Evolutionary conservation across 2,329 filamentous ascomycete species (phyloP).

Genomic region (Cytospora mali): DNA sequence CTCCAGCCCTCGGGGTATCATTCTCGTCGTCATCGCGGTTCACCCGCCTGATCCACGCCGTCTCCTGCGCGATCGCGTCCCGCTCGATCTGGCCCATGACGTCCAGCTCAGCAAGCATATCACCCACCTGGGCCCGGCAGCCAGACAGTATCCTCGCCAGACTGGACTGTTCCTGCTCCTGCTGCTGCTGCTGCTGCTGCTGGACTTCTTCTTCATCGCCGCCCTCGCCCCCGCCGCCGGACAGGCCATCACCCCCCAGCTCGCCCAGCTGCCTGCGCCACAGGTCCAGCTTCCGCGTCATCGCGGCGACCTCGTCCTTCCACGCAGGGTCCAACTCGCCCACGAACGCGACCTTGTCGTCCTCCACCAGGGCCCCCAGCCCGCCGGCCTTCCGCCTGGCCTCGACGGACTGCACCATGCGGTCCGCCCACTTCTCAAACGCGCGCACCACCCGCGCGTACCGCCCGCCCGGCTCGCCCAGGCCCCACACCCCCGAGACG

Average conservation of each 20-base stretch:
- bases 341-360: conserved; percentile 50
- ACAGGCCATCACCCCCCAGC: conserved; percentile 39
- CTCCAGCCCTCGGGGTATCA: conserved; percentile 44
- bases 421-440: conserved; percentile 63
- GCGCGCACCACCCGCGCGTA: conserved; percentile 56
- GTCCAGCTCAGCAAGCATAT: conserved; percentile 65
- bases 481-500: conserved; percentile 58
- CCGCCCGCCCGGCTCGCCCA: conserved; percentile 58
- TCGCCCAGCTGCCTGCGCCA: conserved; percentile 54
- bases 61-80: conserved; percentile 58
- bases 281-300: conserved; percentile 57
- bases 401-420: conserved; percentile 50
- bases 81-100: conserved; percentile 64
- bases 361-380: conserved; percentile 32
- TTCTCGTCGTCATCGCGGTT: conserved; percentile 45
- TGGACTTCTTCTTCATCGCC: conserved; percentile 26
- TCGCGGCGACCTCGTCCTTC: conserved; percentile 58
- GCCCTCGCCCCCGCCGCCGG: conserved; percentile 20
- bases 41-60: conserved; percentile 59
- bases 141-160: conserved; percentile 52
- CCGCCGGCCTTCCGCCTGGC: conserved; percentile 44
- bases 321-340: conserved; percentile 59
- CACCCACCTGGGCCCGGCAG: conserved; percentile 52
- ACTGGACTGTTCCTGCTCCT: conserved; percentile 38
- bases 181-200: conserved; percentile 18